phyloP scores from a whole-genome alignment of 441 rosid genomes.

The Corymbia citriodora region DNA sequence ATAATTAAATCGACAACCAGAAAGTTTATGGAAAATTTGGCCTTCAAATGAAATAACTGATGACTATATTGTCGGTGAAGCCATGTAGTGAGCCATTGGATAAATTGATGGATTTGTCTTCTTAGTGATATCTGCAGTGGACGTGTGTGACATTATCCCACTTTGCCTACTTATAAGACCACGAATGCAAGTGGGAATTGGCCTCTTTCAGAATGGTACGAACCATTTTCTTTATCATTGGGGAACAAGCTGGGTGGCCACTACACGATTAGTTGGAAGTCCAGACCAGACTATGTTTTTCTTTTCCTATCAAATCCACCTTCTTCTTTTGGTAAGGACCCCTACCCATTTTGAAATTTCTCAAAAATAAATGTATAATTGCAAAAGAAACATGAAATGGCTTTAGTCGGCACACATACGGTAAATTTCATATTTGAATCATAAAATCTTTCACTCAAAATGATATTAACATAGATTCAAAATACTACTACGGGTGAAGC shows the following conservation, averaged over 20 bases:
- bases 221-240: neutral
- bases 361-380: neutral
- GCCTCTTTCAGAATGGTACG: neutral
- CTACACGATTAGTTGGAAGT: neutral
- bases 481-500: neutral
- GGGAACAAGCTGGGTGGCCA: neutral
- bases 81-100: neutral
- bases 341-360: neutral
- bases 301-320: neutral
- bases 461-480: neutral
- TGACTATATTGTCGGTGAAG: neutral
- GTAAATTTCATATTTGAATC: neutral
- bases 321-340: neutral
- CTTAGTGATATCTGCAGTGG: neutral
- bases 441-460: neutral
- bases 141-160: neutral
- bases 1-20: neutral
- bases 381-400: neutral
- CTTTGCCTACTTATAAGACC: neutral
- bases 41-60: neutral
- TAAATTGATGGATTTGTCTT: neutral
- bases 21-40: neutral
- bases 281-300: neutral
- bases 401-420: neutral
- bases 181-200: neutral